phyloP scores from a whole-genome alignment of 139 green algal species.

The Chlorella sp. region DNA sequence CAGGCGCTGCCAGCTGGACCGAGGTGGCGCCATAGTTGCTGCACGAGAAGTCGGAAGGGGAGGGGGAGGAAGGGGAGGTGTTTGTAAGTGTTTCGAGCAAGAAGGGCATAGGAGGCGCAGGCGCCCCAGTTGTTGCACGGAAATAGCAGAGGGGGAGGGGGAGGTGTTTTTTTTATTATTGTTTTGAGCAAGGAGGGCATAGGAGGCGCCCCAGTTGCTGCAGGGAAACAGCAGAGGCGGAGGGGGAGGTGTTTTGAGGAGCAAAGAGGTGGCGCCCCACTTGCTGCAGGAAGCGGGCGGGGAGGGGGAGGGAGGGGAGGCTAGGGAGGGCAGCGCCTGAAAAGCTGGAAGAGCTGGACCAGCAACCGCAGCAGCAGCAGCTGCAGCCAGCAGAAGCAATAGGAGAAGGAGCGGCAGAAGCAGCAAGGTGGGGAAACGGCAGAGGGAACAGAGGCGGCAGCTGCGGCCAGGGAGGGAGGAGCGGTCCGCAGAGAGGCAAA shows the following conservation, averaged over 20 bases:
- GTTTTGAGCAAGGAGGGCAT: no score
- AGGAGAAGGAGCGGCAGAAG: no score
- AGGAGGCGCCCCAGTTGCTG: no score
- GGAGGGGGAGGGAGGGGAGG: not conserved
- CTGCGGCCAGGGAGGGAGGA: not conserved
- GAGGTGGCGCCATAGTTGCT: constrained; percentile 27
- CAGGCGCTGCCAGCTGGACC: constrained; percentile 31
- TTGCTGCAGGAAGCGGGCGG: constrained; percentile 13
- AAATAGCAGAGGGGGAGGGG: no score
- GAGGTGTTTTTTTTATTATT: no score
- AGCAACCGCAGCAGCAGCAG: no score
- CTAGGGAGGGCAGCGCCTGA: not conserved
- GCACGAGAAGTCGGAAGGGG: not conserved
- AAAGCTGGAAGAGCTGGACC: no score
- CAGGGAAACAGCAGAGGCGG: no score
- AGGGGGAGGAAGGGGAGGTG: not conserved
- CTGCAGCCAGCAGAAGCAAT: no score
- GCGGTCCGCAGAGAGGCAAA: not conserved
- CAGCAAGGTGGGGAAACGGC: not conserved
- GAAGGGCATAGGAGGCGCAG: not conserved
- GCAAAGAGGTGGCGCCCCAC: constrained; percentile 11
- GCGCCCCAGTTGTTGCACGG: no score
- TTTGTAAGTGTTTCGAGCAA: not conserved
- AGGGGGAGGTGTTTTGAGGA: no score
- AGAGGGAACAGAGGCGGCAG: not conserved